Conservation (phyloP, 2,329 filamentous ascomycete genomes). For the Fusarium nelsonii region DNA sequence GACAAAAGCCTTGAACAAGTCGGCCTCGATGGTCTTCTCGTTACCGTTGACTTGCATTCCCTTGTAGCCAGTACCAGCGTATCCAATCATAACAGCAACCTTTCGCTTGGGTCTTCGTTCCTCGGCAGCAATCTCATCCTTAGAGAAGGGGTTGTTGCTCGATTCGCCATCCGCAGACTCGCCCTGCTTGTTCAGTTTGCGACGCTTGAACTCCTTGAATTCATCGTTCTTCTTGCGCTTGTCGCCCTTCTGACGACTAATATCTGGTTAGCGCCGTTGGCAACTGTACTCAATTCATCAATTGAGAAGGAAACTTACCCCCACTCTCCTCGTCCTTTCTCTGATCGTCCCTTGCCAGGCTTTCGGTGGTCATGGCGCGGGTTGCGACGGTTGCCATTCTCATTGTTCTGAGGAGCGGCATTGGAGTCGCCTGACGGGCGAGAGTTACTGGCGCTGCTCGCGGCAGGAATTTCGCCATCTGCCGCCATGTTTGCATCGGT, state of each 20-base stretch:
- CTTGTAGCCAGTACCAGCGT: conserved; percentile 95
- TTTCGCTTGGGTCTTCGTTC: conserved; percentile 93
- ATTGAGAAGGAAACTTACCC: conserved; percentile 40
- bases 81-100: conserved; percentile 94
- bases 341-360: conserved; percentile 48
- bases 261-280: conserved; percentile 53
- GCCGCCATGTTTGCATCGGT: conserved; percentile 53
- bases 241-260: conserved; percentile 54
- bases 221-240: conserved; percentile 57
- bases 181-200: conserved; percentile 56
- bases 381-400: conserved; percentile 47
- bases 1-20: conserved; percentile 93
- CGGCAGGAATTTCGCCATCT: conserved; percentile 49
- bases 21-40: conserved; percentile 95
- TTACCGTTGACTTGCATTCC: conserved; percentile 91
- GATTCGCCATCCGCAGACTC: conserved; percentile 49
- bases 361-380: conserved; percentile 49
- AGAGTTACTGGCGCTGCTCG: conserved; percentile 41
- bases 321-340: conserved; percentile 51
- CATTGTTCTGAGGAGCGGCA: conserved; percentile 28
- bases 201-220: conserved; percentile 58
- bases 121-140: conserved; percentile 90
- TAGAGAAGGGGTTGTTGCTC: conserved; percentile 64
- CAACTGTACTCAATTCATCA: conserved; percentile 29
- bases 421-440: conserved; percentile 40